Percentiles rank a stretch among this genome's conserved stretches.
These are phyloP conservation scores for Phenoliferia sp. DNA, from an alignment of 1,284 basidiomycete genomes.

Conservation along the genomic window DNA sequence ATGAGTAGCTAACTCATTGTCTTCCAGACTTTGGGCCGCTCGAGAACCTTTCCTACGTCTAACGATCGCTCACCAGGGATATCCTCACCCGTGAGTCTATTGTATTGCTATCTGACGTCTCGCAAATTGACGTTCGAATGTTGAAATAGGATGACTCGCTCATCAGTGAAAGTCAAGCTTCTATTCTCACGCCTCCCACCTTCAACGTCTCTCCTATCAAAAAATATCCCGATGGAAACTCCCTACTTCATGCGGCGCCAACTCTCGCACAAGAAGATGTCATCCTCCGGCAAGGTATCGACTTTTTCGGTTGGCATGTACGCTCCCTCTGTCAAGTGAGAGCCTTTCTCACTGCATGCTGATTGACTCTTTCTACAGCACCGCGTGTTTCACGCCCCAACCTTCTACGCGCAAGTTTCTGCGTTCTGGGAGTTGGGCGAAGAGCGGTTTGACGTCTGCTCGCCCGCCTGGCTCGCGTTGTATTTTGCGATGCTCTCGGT, in stretches of 20 bases:
- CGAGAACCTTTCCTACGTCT: conserved; percentile 13
- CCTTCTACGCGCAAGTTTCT: conserved; percentile 16
- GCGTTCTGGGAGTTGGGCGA: conserved; percentile 21
- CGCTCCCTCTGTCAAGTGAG: not conserved
- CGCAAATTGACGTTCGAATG: not conserved
- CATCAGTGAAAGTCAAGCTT: not conserved
- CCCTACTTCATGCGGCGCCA: conserved; percentile 11
- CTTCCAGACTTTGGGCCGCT: conserved; percentile 18
- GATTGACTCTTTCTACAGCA: conserved; percentile 3
- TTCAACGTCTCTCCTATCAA: conserved; percentile 4
- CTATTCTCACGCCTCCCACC: conserved; percentile 9
- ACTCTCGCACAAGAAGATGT: conserved; percentile 9
- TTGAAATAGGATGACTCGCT: not conserved
- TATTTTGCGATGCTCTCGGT: conserved; percentile 27
- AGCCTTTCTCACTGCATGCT: no score
- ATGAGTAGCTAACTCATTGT: not conserved
- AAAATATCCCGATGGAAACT: conserved; percentile 13
- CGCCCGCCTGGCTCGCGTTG: conserved; percentile 26
- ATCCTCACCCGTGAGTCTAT: not conserved
- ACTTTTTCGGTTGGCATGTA: conserved; percentile 23
- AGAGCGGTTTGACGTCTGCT: conserved; percentile 4
- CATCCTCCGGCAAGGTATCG: conserved; percentile 12
- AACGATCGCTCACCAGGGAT: not conserved
- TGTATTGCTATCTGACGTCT: not conserved
- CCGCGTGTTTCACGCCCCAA: conserved; percentile 18